phyloP scores from a whole-genome alignment of 306 rosid species.

The Inga laurina region DNA sequence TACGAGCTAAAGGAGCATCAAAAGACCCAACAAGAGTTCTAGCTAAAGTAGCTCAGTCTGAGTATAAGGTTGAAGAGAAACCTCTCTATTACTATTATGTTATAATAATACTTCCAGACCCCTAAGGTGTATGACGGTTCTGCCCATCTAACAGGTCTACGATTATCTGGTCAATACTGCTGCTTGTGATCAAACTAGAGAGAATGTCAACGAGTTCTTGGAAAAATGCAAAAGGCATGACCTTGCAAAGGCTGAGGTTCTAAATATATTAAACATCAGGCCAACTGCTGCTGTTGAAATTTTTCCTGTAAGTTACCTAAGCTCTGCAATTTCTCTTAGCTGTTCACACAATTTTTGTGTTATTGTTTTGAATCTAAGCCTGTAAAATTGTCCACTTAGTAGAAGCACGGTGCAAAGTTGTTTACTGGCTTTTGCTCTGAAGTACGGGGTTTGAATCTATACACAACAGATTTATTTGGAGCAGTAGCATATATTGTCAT shows the following conservation, averaged over 20 bases:
- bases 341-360: not conserved
- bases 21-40: slow-evolving; percentile 64
- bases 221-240: slow-evolving; percentile 47
- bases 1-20: slow-evolving; percentile 73
- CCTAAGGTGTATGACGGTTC: not conserved
- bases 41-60: slow-evolving; percentile 63
- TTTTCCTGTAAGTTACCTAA: slow-evolving; percentile 44
- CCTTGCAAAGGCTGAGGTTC: slow-evolving; percentile 74
- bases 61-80: slow-evolving; percentile 58
- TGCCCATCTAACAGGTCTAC: slow-evolving; percentile 49
- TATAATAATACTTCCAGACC: not conserved
- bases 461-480: not conserved
- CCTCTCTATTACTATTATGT: not conserved
- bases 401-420: not conserved
- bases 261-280: slow-evolving; percentile 68
- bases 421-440: slow-evolving; percentile 12
- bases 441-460: not conserved
- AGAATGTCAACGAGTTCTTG: slow-evolving; percentile 53
- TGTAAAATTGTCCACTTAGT: not conserved
- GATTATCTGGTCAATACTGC: slow-evolving; percentile 66
- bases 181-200: slow-evolving; percentile 59
- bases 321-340: not conserved
- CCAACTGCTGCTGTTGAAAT: slow-evolving; percentile 54
- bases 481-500: not conserved
- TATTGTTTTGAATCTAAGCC: not conserved